Evolutionary conservation across 2,329 filamentous ascomycete species (phyloP).

Genomic region (Microdochium bolleyi): DNA sequence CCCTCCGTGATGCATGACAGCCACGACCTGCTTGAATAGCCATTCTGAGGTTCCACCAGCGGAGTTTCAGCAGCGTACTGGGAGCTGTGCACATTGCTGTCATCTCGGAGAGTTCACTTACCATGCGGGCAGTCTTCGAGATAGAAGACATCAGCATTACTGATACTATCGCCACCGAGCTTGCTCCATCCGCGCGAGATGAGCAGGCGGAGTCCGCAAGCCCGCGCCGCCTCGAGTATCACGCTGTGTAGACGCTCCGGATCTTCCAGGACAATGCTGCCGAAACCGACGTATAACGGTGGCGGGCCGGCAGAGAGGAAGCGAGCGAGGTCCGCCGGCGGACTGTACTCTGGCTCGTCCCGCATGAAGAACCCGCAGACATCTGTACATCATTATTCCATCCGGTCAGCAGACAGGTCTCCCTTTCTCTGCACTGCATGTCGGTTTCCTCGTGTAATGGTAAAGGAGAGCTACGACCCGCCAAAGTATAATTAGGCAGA

Average conservation of each 20-base stretch:
- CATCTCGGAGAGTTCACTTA: neutral
- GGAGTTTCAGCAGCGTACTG: neutral
- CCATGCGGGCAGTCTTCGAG: conserved; percentile 45
- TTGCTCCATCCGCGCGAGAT: conserved; percentile 29
- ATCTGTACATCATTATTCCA: conserved; percentile 2
- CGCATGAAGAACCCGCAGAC: conserved; percentile 37
- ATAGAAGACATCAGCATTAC: conserved; percentile 28
- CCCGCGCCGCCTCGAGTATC: conserved; percentile 30
- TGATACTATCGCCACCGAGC: conserved; percentile 4
- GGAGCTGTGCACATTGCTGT: neutral
- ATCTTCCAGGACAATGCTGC: conserved; percentile 40
- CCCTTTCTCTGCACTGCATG: neutral
- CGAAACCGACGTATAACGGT: conserved; percentile 42
- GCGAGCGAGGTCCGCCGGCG: conserved; percentile 24
- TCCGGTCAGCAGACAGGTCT: neutral
- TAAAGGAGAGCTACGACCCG: neutral
- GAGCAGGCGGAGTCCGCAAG: conserved; percentile 36
- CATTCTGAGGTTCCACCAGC: conserved; percentile 24
- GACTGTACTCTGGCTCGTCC: conserved; percentile 22
- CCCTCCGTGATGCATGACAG: conserved; percentile 51
- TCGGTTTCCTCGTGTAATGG: neutral
- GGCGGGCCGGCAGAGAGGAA: conserved; percentile 31
- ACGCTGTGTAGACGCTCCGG: conserved; percentile 27
- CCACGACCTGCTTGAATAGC: conserved; percentile 46
- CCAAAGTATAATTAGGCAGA: neutral